Evolutionary conservation across 768 basidiomycete species (phyloP), one percentile per base, ranked within the genome.

Genomic region (Suillus discolor): DNA sequence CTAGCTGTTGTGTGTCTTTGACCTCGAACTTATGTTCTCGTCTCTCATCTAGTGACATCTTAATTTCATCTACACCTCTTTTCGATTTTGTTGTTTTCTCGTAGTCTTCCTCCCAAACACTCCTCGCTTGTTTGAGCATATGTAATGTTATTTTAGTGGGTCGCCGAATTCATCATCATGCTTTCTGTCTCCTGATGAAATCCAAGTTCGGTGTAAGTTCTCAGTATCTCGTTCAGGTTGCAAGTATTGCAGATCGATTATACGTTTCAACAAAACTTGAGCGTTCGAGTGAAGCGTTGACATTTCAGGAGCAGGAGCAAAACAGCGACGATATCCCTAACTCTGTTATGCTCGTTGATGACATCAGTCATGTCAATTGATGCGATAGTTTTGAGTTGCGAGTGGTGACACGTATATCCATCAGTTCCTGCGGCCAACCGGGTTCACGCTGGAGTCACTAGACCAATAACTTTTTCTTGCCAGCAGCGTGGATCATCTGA

Each of bases 11-110:
- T 64, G 20, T 61, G 20, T 53, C 3, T 28, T 31, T 67, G 39
- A 31, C 41, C 12, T 60, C 34, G 11, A 62, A n/a, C 8, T 25
- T 0, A 25, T 41, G 20, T 61, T 68, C 57, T 69, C 6, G 66
- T 23, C 23, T 23, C 9, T 42, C 55, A 60, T 51, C 11, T 66
- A 82, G 81, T 83, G 81, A 82, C 81, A 6, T 82, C 82, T 68
- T 88, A 75, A 80, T 79, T 47, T 70, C 62, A 63, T 72, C 64
- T 54, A 59, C 65, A 63, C 61, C 11, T 15, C 63, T 62, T 67
- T 51, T 63, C 54, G 62, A n/a, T 6, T 31, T 31, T 62, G 16
- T 62, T 62, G 60, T 49, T 62, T 39, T 47, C 53, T 9, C 28
- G 36, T 49, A 38, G 31, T 31, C 44, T 67, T 63, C 49, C 25